Conservation (phyloP, 139 green algal species). For the Parachlorella kessleri region DNA sequence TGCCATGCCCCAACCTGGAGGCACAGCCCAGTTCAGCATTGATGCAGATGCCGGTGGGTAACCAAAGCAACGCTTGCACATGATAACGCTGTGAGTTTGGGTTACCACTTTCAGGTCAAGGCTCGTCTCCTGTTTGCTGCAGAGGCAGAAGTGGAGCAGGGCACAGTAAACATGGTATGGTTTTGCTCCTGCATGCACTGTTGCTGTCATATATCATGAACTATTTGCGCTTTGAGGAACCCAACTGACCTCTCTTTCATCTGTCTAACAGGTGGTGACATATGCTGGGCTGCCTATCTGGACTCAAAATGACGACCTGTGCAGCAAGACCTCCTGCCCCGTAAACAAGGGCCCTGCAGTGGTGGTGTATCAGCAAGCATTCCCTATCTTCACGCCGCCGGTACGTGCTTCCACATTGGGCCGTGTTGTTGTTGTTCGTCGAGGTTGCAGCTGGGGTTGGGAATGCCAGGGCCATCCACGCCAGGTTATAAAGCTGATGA, state of each 20-base stretch:
- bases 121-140: not conserved
- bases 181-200: too few relatives aligned
- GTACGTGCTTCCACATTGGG: too few relatives aligned
- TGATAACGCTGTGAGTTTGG: not conserved
- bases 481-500: not conserved
- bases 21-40: not conserved
- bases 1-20: not conserved
- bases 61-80: not conserved
- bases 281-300: not conserved
- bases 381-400: not conserved
- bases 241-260: not conserved
- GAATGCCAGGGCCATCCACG: too few relatives aligned
- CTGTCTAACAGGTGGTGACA: too few relatives aligned
- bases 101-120: not conserved
- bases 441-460: not conserved
- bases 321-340: not conserved
- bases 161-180: not conserved
- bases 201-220: not conserved
- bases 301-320: not conserved
- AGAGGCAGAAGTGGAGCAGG: not conserved
- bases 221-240: not conserved
- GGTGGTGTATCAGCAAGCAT: not conserved
- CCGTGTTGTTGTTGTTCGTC: too few relatives aligned
- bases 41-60: not conserved
- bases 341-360: not conserved